These are phyloP conservation scores for Codiaeum variegatum DNA, from an alignment of 441 rosid genomes.

Conservation along the genomic window DNA sequence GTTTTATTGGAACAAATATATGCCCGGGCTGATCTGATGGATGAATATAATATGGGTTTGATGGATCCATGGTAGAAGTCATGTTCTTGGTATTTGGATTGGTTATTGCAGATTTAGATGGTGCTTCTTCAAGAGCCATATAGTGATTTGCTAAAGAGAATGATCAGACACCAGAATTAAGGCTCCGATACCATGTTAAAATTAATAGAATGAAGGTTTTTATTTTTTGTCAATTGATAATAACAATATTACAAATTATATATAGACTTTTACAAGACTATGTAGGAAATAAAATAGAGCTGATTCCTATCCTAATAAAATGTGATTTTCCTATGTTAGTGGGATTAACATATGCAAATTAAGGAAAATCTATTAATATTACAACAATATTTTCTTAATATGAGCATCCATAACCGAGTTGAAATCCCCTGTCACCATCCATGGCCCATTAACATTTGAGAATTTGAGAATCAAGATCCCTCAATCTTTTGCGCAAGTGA, in stretches of 20 bases:
- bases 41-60: conserved; percentile 10
- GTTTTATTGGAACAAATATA: conserved; percentile 3
- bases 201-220: too few relatives aligned
- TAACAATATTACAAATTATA: too few relatives aligned
- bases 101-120: too few relatives aligned
- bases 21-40: conserved; percentile 11
- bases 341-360: not conserved
- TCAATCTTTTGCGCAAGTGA: too few relatives aligned
- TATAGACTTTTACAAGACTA: not conserved
- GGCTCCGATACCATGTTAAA: too few relatives aligned
- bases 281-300: conserved; percentile 5
- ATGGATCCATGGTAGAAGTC: conserved; percentile 5
- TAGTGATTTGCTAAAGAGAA: too few relatives aligned
- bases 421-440: too few relatives aligned
- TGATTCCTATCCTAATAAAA: conserved; percentile 2
- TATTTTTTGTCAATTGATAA: too few relatives aligned
- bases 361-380: conserved; percentile 6
- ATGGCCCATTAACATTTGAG: too few relatives aligned
- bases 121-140: too few relatives aligned
- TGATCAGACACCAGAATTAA: too few relatives aligned
- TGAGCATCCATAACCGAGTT: not conserved
- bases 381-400: conserved; percentile 7
- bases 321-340: not conserved
- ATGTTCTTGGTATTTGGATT: conserved; percentile 3
- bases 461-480: too few relatives aligned